Conservation (phyloP, 345 rosid genomes). For the Euphorbia pulcherrima region DNA sequence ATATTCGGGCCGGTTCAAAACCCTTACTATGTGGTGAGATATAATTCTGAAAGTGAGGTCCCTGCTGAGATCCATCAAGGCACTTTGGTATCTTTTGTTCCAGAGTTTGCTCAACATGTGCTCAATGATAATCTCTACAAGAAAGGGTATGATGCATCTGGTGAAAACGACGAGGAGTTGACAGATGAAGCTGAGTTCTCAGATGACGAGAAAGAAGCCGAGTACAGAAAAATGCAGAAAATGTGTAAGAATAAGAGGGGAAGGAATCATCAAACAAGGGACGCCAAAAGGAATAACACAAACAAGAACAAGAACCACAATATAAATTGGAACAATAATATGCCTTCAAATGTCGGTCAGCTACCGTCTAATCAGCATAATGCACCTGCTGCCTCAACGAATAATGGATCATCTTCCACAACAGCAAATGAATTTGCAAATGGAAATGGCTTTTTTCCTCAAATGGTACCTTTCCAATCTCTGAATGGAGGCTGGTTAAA, state of each 20-base stretch:
- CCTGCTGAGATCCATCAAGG: slow-evolving; percentile 61
- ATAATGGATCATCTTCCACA: slow-evolving; percentile 23
- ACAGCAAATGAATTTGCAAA: slow-evolving; percentile 27
- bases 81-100: slow-evolving; percentile 57
- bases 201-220: slow-evolving; percentile 93
- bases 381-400: slow-evolving; percentile 19
- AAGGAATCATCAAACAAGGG: slow-evolving; percentile 38
- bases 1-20: slow-evolving; percentile 89
- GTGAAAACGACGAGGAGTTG: slow-evolving; percentile 88
- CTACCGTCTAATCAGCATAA: slow-evolving; percentile 22
- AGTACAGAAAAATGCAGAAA: slow-evolving; percentile 59
- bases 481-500: slow-evolving; percentile 37
- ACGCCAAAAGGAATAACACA: slow-evolving; percentile 43
- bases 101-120: slow-evolving; percentile 71
- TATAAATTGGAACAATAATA: slow-evolving; percentile 35
- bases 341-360: slow-evolving; percentile 23
- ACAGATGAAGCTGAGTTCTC: slow-evolving; percentile 80
- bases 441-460: slow-evolving; percentile 33
- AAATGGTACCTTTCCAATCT: slow-evolving; percentile 29
- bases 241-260: slow-evolving; percentile 76
- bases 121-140: slow-evolving; percentile 64
- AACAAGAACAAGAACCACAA: slow-evolving; percentile 55
- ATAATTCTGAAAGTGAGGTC: slow-evolving; percentile 81
- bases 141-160: slow-evolving; percentile 97
- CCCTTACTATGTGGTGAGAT: slow-evolving; percentile 82